These are phyloP conservation scores for Dendrocalamus latiflorus DNA, from an alignment of 202 grass and related monocot species.

Conservation along the genomic window DNA sequence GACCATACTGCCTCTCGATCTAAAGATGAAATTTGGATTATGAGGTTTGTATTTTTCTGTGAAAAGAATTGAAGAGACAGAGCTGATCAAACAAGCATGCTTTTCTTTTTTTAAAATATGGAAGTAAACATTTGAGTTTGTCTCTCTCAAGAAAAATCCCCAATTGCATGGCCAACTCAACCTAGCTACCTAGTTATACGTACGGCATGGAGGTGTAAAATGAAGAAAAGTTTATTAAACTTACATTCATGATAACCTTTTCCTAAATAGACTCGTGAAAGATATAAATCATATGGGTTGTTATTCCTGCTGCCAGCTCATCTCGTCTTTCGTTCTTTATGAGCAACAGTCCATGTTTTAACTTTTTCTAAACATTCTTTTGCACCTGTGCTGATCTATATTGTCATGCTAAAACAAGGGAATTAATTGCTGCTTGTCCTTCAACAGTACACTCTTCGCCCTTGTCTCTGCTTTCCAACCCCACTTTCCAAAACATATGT, in stretches of 20 bases:
- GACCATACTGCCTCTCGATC: background rate
- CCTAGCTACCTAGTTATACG: background rate
- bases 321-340: too few species aligned
- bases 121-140: background rate
- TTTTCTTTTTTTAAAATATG: too few species aligned
- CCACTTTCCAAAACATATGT: background rate
- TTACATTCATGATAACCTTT: background rate
- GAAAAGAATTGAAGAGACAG: background rate
- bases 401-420: background rate
- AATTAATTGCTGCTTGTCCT: background rate
- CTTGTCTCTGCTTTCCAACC: background rate
- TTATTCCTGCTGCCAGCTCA: too few species aligned
- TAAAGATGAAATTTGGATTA: conserved; percentile 8
- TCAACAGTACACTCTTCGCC: background rate
- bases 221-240: background rate
- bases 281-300: too few species aligned
- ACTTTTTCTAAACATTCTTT: background rate
- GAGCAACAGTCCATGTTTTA: too few species aligned
- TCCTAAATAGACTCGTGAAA: too few species aligned
- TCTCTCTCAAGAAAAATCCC: background rate
- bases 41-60: background rate
- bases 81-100: background rate
- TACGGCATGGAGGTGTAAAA: background rate
- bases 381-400: background rate
- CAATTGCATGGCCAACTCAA: background rate